Evolutionary conservation across 2,329 filamentous ascomycete genomes (phyloP).

Genomic region (Balansia obtecta): DNA sequence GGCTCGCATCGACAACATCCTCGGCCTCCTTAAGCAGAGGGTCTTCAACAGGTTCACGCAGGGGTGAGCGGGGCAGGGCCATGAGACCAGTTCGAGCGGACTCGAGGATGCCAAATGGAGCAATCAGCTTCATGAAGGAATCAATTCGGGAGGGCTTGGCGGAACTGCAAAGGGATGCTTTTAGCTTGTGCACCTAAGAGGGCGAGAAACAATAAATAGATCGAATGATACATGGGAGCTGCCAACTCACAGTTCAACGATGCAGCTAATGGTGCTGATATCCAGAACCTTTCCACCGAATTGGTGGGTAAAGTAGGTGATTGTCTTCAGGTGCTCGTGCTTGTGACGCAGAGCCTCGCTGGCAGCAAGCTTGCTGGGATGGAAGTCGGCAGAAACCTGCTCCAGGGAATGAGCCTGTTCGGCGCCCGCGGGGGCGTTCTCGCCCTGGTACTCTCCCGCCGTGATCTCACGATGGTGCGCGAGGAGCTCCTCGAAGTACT

Average conservation of each 20-base stretch:
- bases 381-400: conserved; percentile 56
- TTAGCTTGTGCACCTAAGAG: not conserved
- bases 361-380: conserved; percentile 73
- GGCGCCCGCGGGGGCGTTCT: conserved; percentile 27
- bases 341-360: conserved; percentile 91
- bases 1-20: conserved; percentile 88
- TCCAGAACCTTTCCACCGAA: conserved; percentile 96
- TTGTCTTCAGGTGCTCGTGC: conserved; percentile 91
- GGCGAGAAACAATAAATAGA: too few relatives aligned
- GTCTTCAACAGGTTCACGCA: conserved; percentile 62
- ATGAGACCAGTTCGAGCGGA: conserved; percentile 92
- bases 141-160: conserved; percentile 91
- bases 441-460: conserved; percentile 31
- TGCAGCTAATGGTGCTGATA: conserved; percentile 97
- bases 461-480: conserved; percentile 89
- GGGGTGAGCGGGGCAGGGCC: conserved; percentile 86
- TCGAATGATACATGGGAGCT: too few relatives aligned
- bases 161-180: conserved; percentile 39
- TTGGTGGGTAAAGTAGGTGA: conserved; percentile 93
- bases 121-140: conserved; percentile 91
- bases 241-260: conserved; percentile 80
- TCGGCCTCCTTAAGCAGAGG: conserved; percentile 70
- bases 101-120: conserved; percentile 91
- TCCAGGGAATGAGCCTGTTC: conserved; percentile 30
- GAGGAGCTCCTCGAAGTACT: conserved; percentile 96